Base-by-base conservation (phyloP, 306 rosid species). In the Rosa rugosa region DNA sequence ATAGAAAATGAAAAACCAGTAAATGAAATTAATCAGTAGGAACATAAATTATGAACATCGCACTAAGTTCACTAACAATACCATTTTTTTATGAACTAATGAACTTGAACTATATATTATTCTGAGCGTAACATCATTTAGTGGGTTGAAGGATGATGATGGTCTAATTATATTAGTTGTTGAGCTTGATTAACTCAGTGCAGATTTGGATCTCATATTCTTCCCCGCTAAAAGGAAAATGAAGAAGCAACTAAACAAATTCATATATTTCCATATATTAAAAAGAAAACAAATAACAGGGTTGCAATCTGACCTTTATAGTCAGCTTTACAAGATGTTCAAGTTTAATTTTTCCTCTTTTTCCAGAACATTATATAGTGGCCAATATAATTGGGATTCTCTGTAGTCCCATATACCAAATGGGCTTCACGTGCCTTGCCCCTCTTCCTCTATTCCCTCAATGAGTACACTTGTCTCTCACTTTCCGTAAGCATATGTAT, bases 401-500 rank as follows among this genome's bases (percentile, higher is more conserved):
- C 34, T 76, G 31, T 36, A 34, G 72, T 63, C 79, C 72, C 56
- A 84, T 78, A 25, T 77, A 79, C 87, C 69, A 79, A 45, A 86
- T 80, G 83, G 88, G 81, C 84, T 79, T 87, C 92, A 87, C 87
- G 87, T 83, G 95, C 83, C 82, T 53, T 81, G 60, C 71, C 34
- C 16, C 36, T 25, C 44, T 7, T 27, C 71, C 46, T 45, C 60
- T 45, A 27, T 46, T 62, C 60, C 2, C 79, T 75, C 79, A 62
- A 46, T 18, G 59, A 41, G 16, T 8, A 27, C 65, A 0, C 46
- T 77, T 73, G 76, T 77, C 70, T 80, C 81, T 67, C 73, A 80
- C 73, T 75, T 31, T 77, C 75, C 78, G 46, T 31, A 45, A 54
- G 20, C 54, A 13, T 49, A 27, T 71, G 59, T 22, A 62, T 79